Conservation (phyloP, 495 filamentous ascomycete species). For the Chaetomium fimeti region DNA sequence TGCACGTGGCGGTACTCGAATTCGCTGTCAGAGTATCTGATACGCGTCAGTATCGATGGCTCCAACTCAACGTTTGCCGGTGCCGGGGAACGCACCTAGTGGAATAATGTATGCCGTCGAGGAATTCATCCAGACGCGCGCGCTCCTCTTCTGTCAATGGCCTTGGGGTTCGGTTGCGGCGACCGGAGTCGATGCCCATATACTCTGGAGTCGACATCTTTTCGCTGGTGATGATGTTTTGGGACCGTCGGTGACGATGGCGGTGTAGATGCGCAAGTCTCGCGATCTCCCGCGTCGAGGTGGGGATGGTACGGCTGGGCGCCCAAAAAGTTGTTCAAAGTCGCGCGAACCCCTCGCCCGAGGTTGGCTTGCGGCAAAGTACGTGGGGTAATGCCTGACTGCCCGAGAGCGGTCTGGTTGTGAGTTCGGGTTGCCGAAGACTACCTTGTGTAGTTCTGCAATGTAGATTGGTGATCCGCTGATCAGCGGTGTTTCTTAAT, state of each 20-base stretch:
- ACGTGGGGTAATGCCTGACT: slow-evolving; percentile 17
- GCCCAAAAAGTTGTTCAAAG: not conserved
- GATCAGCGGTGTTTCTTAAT: not conserved
- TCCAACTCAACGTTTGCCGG: not conserved
- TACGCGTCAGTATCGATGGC: slow-evolving; percentile 17
- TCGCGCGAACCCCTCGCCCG: not conserved
- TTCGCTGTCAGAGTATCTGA: slow-evolving; percentile 81
- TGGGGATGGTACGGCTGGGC: not conserved
- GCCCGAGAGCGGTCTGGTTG: not conserved
- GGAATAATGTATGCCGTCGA: slow-evolving; percentile 92
- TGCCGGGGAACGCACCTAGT: slow-evolving; percentile 62
- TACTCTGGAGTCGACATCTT: slow-evolving; percentile 33
- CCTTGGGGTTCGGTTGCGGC: slow-evolving; percentile 82
- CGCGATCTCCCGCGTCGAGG: not conserved
- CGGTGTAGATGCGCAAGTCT: not conserved
- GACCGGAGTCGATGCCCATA: slow-evolving; percentile 70
- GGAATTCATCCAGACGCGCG: slow-evolving; percentile 81
- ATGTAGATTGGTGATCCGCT: not conserved
- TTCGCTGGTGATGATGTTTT: not conserved
- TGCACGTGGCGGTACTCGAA: slow-evolving; percentile 96
- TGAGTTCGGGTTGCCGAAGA: not conserved
- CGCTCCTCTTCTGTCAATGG: slow-evolving; percentile 77
- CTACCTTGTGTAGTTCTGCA: not conserved
- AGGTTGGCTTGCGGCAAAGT: not conserved
- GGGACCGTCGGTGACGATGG: not conserved